Percentiles rank a stretch among this genome's conserved stretches.
Evolutionary conservation across 768 basidiomycete genomes (phyloP).

Genomic region (Lanmaoa rubissima): DNA sequence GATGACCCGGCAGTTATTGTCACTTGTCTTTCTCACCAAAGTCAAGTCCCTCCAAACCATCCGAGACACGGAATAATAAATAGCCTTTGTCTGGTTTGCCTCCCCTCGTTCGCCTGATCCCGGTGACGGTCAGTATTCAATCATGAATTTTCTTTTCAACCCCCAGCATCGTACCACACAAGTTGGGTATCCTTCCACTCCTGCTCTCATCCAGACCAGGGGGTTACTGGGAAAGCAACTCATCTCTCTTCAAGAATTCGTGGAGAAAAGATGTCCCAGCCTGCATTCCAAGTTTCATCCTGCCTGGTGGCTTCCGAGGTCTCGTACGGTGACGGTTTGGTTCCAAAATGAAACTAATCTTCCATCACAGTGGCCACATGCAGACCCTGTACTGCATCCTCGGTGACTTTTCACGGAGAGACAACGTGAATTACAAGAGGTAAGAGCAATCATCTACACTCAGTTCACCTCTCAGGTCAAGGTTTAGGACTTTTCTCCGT

Average conservation of each 20-base stretch:
- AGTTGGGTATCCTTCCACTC: conserved; percentile 20
- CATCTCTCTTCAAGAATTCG: conserved; percentile 29
- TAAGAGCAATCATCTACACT: conserved; percentile 1
- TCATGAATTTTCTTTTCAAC: conserved; percentile 24
- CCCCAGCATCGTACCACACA: conserved; percentile 14
- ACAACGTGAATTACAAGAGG: conserved; percentile 33
- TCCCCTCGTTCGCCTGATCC: not conserved
- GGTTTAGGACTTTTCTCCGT: conserved; percentile 26
- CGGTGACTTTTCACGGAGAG: conserved; percentile 32
- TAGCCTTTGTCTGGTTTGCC: not conserved
- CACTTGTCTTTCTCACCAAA: not conserved
- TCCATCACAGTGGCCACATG: conserved; percentile 28
- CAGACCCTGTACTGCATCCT: conserved; percentile 33
- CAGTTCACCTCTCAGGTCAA: conserved; percentile 7
- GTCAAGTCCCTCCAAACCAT: not conserved
- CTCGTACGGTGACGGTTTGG: not conserved
- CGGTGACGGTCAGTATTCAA: not conserved
- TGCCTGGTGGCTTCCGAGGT: conserved; percentile 36
- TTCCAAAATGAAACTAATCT: conserved; percentile 14
- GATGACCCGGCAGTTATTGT: too few relatives aligned
- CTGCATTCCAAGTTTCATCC: conserved; percentile 28
- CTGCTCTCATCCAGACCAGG: conserved; percentile 21
- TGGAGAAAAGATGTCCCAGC: conserved; percentile 32
- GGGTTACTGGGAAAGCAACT: conserved; percentile 4
- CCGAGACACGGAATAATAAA: conserved; percentile 12